Evolutionary conservation across 352 stramenopile genomes (phyloP).

Genomic region (Globisporangium irregulare): DNA sequence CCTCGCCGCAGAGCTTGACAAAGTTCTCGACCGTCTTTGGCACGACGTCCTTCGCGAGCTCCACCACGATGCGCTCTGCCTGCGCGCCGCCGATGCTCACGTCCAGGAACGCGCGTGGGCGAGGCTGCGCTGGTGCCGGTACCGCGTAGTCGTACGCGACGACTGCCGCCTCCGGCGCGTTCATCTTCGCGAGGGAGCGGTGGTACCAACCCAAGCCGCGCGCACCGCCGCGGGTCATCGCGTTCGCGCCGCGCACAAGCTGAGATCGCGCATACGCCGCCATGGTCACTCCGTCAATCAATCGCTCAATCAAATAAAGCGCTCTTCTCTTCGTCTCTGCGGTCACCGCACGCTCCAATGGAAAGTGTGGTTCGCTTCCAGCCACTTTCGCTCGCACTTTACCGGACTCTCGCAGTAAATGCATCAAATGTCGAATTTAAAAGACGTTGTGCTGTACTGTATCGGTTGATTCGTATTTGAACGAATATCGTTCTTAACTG

Average conservation of each 20-base stretch:
- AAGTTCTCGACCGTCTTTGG: conserved; percentile 78
- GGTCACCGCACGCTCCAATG: neutral
- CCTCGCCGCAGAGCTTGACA: conserved; percentile 65
- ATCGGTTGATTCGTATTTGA: neutral
- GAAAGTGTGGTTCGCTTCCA: conserved; percentile 32
- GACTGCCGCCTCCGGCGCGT: conserved; percentile 47
- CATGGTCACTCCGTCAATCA: conserved; percentile 24
- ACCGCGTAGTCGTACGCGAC: conserved; percentile 71
- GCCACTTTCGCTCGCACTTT: conserved; percentile 25
- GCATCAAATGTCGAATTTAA: neutral
- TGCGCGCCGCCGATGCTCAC: conserved; percentile 80
- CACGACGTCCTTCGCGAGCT: conserved; percentile 82
- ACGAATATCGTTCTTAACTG: neutral
- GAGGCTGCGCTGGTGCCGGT: conserved; percentile 43
- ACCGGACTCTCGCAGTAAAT: neutral
- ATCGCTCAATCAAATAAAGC: neutral
- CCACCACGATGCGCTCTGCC: conserved; percentile 72
- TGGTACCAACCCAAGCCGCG: conserved; percentile 84
- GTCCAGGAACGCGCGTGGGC: conserved; percentile 74
- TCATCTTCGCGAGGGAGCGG: conserved; percentile 83
- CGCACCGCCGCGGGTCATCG: conserved; percentile 58
- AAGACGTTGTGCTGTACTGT: neutral
- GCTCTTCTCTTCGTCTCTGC: conserved; percentile 3
- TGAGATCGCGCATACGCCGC: conserved; percentile 59
- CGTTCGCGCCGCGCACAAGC: conserved; percentile 50